Base-by-base conservation (phyloP, 1,284 basidiomycete genomes). In the Chondrostereum purpureum region DNA sequence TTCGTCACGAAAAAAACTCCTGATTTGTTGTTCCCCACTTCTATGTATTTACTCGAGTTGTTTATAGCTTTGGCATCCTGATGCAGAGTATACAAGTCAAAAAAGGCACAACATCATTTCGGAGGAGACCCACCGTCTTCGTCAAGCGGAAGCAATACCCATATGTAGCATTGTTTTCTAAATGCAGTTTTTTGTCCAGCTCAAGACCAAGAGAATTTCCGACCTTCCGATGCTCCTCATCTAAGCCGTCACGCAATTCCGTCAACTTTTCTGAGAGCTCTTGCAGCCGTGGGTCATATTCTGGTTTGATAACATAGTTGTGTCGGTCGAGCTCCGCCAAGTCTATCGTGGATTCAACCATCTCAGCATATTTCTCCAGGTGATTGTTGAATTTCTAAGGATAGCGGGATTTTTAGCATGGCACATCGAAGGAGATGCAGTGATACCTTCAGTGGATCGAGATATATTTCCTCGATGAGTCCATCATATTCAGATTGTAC, bases 321-420 rank as follows among this genome's bases (percentile, higher is more conserved):
- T 98, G 92, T 13, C 73, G 68, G 59, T 85, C 69, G 5, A 97
- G 74, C 54, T 95, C 85, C 39, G 87, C 81, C 14, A 98, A 78
- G 58, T 99, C 96, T 36, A 99, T 79, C 0, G 95, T 98, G 48
- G 90, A 83, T 63, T 98, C 92, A 2, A 99, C 94, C 86, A 99
- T 93, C 55, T 94, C 90, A 3, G 78, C 73, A 55, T 94, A 94
- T 58, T 92, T 90, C 10, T 72, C 71, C 3, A 96, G 74, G 46
- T 71, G 81, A 0, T 61, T 64, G 19, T 77, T 69, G 54, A 78
- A 75, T 55, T 83, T 73, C 88, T 92, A 53, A 1, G 27, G 18
- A 42, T 16, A 19, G 17, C 20, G n/a, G n/a, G n/a, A n/a, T n/a
- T 37, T 22, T 31, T 21, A 22, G 16, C 20, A 51, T 34, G 31